Evolutionary conservation across 2,329 filamentous ascomycete genomes (phyloP), one percentile per base, ranked within the genome.

Genomic region (Aspergillus sp.): DNA sequence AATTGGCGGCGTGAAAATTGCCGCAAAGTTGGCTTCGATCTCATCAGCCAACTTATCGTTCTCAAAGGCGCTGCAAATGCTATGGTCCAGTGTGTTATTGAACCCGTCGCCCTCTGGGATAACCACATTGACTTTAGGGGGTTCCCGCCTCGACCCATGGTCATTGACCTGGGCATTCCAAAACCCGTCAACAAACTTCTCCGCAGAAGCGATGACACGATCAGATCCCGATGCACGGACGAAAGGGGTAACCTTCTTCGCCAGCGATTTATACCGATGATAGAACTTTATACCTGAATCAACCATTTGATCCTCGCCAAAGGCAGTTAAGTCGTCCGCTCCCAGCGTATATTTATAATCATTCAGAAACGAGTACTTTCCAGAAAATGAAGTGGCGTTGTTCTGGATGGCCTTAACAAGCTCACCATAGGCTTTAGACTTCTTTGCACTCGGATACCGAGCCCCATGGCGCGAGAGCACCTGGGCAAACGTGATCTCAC

Each of bases 41-140:
- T 74, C 70, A 19, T 74, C 65, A 2, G 63, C 65, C 4, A 65
- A 52, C 2, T 64, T 75, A 1, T 84, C 86, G 0, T 82, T 70
- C 67, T 93, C 88, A 65, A 96, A 96, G 0, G 77, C 78, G 3
- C 81, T 81, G 73, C 93, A 97, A 9, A 84, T 79, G 34, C 84
- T 83, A 69, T 93, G 89, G 64, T 88, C 87, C 22, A 97, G 82
- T 0, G 91, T 93, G 75, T 96, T 96, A 77, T 96, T 96, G 64
- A 80, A 80, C 1, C 80, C 83, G 0, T 76, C 61, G 3, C 75
- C 81, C 72, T 96, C 92, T 1, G 86, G 67, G n/a, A 78, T 84
- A 39, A 96, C 84, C 11, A 89, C 77, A n/a, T 91, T 72, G 44
- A 92, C 83, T 2, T 77, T 66, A 33, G 83, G 82, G 2, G 81